Conservation (phyloP, 176 grass and related monocot genomes). For the Raddia distichophylla region DNA sequence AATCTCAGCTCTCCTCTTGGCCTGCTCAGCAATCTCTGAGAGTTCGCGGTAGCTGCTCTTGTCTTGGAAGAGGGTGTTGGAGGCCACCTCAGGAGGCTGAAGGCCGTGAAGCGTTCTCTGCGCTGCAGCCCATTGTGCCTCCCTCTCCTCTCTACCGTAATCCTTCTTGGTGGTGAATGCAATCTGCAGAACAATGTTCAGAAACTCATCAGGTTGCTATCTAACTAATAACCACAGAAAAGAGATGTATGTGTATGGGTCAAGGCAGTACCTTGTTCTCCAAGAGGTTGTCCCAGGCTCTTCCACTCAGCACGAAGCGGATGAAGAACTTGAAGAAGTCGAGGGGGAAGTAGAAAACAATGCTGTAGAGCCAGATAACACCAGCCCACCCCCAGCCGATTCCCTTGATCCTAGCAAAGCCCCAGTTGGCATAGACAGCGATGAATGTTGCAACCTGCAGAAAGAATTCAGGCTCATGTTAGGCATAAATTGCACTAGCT, state of each 20-base stretch:
- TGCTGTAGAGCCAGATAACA: slow-evolving; percentile 95
- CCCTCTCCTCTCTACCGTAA: slow-evolving; percentile 85
- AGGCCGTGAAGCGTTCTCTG: slow-evolving; percentile 98
- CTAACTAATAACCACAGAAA: background rate
- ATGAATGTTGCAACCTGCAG: slow-evolving; percentile 81
- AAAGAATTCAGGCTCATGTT: background rate
- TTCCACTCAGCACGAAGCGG: slow-evolving; percentile 87
- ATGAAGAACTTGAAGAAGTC: slow-evolving; percentile 90
- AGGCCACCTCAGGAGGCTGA: slow-evolving; percentile 61
- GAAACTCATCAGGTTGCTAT: background rate
- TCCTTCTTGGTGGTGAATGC: slow-evolving; percentile 99
- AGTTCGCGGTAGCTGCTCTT: slow-evolving; percentile 99
- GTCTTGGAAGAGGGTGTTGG: slow-evolving; percentile 58
- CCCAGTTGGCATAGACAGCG: slow-evolving; percentile 94
- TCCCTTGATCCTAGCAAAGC: slow-evolving; percentile 88
- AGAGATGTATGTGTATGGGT: background rate
- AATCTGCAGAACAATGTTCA: slow-evolving; percentile 43
- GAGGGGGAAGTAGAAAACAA: slow-evolving; percentile 84
- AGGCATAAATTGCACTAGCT: background rate
- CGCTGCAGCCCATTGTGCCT: slow-evolving; percentile 90
- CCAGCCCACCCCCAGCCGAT: slow-evolving; percentile 96
- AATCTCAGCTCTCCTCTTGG: slow-evolving; percentile 93
- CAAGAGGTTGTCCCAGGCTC: slow-evolving; percentile 91
- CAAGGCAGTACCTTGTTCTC: slow-evolving; percentile 71
- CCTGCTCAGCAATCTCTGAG: slow-evolving; percentile 94